Evolutionary conservation across 345 rosid genomes (phyloP), one percentile per base, ranked within the genome.

Genomic region (Laguncularia racemosa): DNA sequence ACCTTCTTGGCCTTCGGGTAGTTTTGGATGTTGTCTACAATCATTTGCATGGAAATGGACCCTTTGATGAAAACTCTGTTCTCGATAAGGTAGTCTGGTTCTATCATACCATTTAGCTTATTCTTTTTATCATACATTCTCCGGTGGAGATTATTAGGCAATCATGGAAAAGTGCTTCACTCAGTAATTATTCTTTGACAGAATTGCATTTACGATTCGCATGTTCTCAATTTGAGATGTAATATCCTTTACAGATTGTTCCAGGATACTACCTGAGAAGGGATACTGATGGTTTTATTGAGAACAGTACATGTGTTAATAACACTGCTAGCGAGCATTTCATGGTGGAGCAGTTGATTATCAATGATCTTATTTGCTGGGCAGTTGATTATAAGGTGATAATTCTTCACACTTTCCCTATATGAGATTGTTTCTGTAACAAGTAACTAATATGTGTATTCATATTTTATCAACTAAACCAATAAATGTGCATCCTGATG

Each of bases 261-360:
- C 98, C 98, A 61, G 98, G 98, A 65, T 92, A 92, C 78, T 84
- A 92, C 80, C 71, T 92, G 83, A 81, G 98, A 72, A 80, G 89
- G 81, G 83, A 84, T 72, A 71, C 57, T 20, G 91, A 86, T 72
- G 98, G 98, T 59, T 69, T 77, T 63, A 74, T 89, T 52, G 96
- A 92, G 80, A 54, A 92, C 63, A 92, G 96, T 71, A 77, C 98
- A 56, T 92, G 98, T 44, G 66, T 84, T 66, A 92, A 92, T 62
- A 88, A 92, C 79, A 88, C 96, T 50, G 98, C 98, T 55, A 92
- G 98, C 16, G 98, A 92, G 81, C 98, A 92, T 75, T 84, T 82
- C 65, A 89, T 92, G 98, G 91, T 80, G 55, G 93, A 83, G 64
- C 91, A 96, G 52, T 67, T 92, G 74, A 84, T 92, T 47, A 46